These are phyloP conservation scores for Neurospora sp. DNA, from an alignment of 495 filamentous ascomycete genomes.

Conservation along the genomic window DNA sequence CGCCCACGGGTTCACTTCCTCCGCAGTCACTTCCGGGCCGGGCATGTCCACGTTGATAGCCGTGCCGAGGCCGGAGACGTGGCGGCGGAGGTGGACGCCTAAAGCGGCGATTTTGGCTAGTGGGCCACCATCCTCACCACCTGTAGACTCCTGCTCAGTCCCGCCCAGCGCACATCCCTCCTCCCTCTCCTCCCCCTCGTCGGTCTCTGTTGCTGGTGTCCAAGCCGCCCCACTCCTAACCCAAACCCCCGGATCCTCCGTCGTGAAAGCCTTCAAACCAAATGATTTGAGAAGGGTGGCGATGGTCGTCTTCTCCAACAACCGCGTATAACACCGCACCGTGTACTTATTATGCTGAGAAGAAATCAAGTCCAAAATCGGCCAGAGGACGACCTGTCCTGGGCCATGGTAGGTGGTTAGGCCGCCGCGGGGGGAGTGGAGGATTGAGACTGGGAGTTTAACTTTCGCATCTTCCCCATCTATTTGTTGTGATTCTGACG, in stretches of 20 bases:
- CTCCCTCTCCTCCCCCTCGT: background rate
- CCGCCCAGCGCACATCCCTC: background rate
- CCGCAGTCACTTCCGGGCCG: constrained; percentile 1
- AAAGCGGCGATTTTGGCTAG: constrained; percentile 75
- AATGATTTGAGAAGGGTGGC: constrained; percentile 40
- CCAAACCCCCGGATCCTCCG: constrained; percentile 84
- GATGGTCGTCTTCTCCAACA: constrained; percentile 69
- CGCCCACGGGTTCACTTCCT: constrained; percentile 30
- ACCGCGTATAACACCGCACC: constrained; percentile 56
- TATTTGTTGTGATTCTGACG: background rate
- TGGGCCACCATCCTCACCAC: constrained; percentile 1
- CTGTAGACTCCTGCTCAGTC: background rate
- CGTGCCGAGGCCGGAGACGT: constrained; percentile 79
- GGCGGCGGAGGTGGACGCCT: constrained; percentile 75
- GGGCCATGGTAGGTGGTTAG: constrained; percentile 95
- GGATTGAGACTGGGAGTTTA: constrained; percentile 27
- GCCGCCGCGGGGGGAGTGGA: constrained; percentile 69
- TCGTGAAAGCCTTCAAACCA: constrained; percentile 50
- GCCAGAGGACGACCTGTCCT: constrained; percentile 84
- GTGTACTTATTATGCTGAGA: constrained; percentile 27
- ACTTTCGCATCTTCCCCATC: background rate
- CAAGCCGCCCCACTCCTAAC: constrained; percentile 18
- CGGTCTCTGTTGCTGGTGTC: background rate
- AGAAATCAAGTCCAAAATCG: constrained; percentile 61
- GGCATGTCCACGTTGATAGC: constrained; percentile 69